phyloP scores from a whole-genome alignment of 139 green algal genomes.

The Asterochloris erici region DNA sequence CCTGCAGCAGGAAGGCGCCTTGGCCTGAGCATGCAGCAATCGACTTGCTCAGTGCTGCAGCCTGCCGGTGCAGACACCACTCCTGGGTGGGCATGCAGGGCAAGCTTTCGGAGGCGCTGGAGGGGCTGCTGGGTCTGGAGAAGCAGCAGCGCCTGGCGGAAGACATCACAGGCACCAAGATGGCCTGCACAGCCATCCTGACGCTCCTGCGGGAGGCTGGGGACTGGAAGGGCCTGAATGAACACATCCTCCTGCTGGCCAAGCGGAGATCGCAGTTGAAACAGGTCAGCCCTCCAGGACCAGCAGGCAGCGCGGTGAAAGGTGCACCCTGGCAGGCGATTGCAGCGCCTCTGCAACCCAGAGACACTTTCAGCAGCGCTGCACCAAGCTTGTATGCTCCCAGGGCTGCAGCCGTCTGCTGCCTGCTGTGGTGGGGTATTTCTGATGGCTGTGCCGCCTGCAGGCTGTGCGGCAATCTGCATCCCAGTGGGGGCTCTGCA shows the following conservation, averaged over 20 bases:
- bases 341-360: too few relatives aligned
- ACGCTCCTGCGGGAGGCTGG: conserved; percentile 59
- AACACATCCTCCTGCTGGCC: conserved; percentile 91
- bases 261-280: conserved; percentile 97
- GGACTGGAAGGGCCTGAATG: conserved; percentile 89
- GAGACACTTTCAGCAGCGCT: too few relatives aligned
- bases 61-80: too few relatives aligned
- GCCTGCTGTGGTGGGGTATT: too few relatives aligned
- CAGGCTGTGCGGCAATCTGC: neutral
- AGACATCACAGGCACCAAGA: conserved; percentile 77
- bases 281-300: conserved; percentile 51
- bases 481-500: too few relatives aligned
- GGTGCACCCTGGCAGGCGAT: neutral
- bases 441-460: neutral
- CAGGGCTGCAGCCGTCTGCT: too few relatives aligned
- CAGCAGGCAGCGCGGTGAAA: neutral
- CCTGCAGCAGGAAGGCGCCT: too few relatives aligned
- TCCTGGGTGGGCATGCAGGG: conserved; percentile 14
- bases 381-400: too few relatives aligned
- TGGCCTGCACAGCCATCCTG: conserved; percentile 78
- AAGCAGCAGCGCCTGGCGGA: conserved; percentile 79
- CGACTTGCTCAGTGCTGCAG: too few relatives aligned
- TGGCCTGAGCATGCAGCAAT: too few relatives aligned
- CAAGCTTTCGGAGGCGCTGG: conserved; percentile 45
- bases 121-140: conserved; percentile 81